Evolutionary conservation across 2,329 filamentous ascomycete species (phyloP).

Genomic region (Thielaviopsis musarum): DNA sequence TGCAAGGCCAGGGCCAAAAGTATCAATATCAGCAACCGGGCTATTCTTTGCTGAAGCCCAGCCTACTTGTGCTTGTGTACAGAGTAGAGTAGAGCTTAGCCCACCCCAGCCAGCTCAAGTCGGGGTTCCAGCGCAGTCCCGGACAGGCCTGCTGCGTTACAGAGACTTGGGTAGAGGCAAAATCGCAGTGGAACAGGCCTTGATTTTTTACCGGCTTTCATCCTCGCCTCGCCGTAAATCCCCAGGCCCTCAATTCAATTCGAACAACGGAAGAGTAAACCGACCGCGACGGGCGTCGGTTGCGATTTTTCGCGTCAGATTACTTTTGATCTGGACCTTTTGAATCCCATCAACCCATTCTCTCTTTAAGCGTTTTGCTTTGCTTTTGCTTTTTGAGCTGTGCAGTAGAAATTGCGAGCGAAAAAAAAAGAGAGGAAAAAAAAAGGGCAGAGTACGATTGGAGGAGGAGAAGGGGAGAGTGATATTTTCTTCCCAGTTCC

Average conservation of each 20-base stretch:
- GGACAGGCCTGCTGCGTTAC: no score
- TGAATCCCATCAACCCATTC: neutral
- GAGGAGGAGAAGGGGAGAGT: conserved; percentile 1
- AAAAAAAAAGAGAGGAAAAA: conserved; percentile 2
- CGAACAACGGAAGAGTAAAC: neutral
- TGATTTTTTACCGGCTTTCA: neutral
- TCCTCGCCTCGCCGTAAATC: neutral
- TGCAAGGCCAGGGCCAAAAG: neutral
- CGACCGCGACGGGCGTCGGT: conserved; percentile 8
- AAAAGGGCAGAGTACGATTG: neutral
- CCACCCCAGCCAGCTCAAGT: no score
- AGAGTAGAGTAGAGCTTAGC: no score
- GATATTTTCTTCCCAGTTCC: conserved; percentile 5
- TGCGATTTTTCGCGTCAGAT: conserved; percentile 9
- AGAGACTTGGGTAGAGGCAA: no score
- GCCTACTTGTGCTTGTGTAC: no score
- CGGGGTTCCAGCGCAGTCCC: no score
- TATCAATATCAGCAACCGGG: neutral
- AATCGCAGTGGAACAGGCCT: neutral
- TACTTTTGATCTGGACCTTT: conserved; percentile 8
- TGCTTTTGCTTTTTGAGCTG: neutral
- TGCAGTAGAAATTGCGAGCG: conserved; percentile 7
- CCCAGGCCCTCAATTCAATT: neutral
- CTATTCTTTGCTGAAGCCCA: no score
- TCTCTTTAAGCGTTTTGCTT: neutral